These are phyloP conservation scores for Komagataella pseudopastoris DNA, from an alignment of 805 yeast genomes.

Conservation along the genomic window DNA sequence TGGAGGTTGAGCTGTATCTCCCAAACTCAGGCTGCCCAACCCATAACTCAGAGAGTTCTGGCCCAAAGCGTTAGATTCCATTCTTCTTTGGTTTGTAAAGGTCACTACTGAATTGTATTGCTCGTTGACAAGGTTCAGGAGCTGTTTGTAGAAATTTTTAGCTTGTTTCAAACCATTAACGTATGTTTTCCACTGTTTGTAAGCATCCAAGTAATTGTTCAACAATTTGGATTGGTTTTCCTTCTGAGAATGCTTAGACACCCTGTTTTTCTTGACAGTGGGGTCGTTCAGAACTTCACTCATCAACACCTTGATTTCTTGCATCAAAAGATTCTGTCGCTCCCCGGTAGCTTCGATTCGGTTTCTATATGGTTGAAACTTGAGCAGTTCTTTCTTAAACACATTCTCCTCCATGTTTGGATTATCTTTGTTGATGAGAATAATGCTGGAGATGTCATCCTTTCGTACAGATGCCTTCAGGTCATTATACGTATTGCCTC, in stretches of 20 bases:
- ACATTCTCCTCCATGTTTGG: conserved; percentile 28
- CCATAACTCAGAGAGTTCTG: conserved; percentile 2
- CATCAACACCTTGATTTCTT: conserved; percentile 28
- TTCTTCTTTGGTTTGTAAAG: conserved; percentile 15
- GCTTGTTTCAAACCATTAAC: conserved; percentile 51
- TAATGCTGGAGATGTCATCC: conserved; percentile 74
- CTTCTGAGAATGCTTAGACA: conserved; percentile 24
- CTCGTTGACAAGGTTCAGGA: conserved; percentile 21
- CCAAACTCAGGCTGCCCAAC: background rate
- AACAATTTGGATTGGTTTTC: conserved; percentile 23
- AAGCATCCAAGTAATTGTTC: conserved; percentile 31
- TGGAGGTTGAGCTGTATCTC: conserved; percentile 5
- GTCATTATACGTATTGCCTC: conserved; percentile 44
- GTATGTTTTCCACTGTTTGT: conserved; percentile 44
- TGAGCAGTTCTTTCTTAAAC: conserved; percentile 61
- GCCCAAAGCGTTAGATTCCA: conserved; percentile 10
- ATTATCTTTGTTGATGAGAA: conserved; percentile 46
- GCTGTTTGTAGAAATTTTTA: conserved; percentile 42
- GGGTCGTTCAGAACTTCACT: conserved; percentile 29
- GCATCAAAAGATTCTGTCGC: conserved; percentile 42
- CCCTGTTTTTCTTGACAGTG: conserved; percentile 28
- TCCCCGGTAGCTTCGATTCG: conserved; percentile 58
- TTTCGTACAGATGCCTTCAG: conserved; percentile 57
- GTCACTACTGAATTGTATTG: conserved; percentile 13
- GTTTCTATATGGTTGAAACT: conserved; percentile 56